Evolutionary conservation across 2,329 filamentous ascomycete genomes (phyloP), one percentile per base, ranked within the genome.

Genomic region (Exophiala oligosperma): DNA sequence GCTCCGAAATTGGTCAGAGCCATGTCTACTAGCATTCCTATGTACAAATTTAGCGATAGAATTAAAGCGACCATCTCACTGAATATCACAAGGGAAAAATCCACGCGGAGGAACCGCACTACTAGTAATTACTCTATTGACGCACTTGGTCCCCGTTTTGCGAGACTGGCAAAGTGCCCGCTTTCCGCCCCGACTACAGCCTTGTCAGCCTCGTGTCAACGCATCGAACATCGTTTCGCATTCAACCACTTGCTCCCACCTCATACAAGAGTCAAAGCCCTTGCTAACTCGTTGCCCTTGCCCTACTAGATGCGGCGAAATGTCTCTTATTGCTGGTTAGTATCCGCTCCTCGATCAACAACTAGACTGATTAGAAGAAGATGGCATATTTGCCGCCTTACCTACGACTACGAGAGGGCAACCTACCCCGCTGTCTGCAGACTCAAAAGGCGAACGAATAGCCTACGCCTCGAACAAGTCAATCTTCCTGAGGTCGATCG

Each of bases 381-480:
- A 85, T 64, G 80, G 81, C 73, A 93, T 96, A 69, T 88, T 95
- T 74, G 94, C 92, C 47, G 89, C 94, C 29, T 84, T 88, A 64
- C 94, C 94, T 54, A 86, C 85, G 56, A 97, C 93, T 28, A 86
- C 84, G 56, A 86, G 94, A 66, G 93, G 92, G 59, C 88, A 92
- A 72, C 89, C 93, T 59, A 97, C 93, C 11, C 91, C 91, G 71
- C 86, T 99, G 50, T 95, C 91, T 38, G 84, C 86, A 44, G 93
- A 97, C 74, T 77, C 88, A 63, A 96, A 96, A 75, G 93, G 94
- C 65, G 89, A 97, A 77, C 85, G 91, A 65, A 87, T 99, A 76
- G 89, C 91, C 59, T 99, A 99, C 75, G 91, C 93, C 61, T 93
- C 92, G 53, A 92, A 91, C 71, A 97, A 97, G 81, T 97, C 93